Percentiles rank a stretch among this genome's conserved stretches.
These are phyloP conservation scores for Aspergillus cavernicola DNA, from an alignment of 495 filamentous ascomycete species.

Conservation along the genomic window DNA sequence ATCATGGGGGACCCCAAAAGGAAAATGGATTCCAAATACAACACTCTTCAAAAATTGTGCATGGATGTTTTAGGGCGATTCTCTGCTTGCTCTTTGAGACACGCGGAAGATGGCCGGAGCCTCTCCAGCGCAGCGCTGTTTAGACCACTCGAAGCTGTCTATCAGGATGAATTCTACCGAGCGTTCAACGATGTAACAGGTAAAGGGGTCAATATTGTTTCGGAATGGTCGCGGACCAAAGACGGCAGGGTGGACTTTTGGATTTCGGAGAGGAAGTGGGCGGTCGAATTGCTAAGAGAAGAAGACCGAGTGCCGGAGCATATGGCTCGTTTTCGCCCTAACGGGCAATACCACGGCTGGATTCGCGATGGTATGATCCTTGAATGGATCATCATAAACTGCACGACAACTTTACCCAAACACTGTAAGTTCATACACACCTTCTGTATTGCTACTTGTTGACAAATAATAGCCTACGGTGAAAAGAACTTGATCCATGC, in stretches of 20 bases:
- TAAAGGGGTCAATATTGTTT: background rate
- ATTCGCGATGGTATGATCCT: conserved; percentile 5
- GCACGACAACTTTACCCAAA: background rate
- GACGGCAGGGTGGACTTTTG: conserved; percentile 4
- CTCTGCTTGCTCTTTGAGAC: too few relatives aligned
- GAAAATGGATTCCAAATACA: too few relatives aligned
- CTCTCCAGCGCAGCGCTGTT: background rate
- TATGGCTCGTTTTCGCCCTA: background rate
- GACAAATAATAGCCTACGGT: too few relatives aligned
- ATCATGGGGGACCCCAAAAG: too few relatives aligned
- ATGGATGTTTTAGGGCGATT: too few relatives aligned
- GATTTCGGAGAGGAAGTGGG: conserved; percentile 12
- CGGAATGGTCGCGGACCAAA: conserved; percentile 14
- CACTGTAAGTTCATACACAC: background rate
- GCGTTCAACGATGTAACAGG: conserved; percentile 8
- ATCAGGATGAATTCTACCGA: conserved; percentile 18
- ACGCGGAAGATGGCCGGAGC: too few relatives aligned
- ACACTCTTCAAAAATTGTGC: too few relatives aligned
- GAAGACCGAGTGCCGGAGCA: background rate
- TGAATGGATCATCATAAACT: conserved; percentile 10
- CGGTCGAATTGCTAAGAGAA: conserved; percentile 15
- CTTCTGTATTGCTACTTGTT: too few relatives aligned
- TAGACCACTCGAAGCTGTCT: conserved; percentile 8
- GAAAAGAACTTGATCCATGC: too few relatives aligned
- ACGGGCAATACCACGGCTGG: conserved; percentile 6